Evolutionary conservation across 345 rosid genomes (phyloP).

Genomic region (Conringia planisiliqua): DNA sequence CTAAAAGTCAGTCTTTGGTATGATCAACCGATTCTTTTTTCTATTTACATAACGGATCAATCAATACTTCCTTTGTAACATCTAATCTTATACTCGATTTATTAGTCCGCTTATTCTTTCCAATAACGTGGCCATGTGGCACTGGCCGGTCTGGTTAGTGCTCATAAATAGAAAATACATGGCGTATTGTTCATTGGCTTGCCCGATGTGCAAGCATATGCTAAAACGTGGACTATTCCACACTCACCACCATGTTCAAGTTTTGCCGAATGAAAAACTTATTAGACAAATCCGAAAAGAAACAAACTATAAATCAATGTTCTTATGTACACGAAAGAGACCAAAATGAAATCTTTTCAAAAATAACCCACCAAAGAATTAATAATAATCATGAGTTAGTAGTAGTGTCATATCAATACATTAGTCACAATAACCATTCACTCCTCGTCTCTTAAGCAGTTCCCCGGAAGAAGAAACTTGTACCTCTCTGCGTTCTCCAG

Average conservation of each 20-base stretch:
- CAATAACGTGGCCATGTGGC: constrained; percentile 4
- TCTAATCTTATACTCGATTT: neutral
- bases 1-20: neutral
- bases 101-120: neutral
- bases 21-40: neutral
- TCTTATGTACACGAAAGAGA: constrained; percentile 22
- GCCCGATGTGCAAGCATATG: constrained; percentile 8
- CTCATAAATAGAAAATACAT: neutral
- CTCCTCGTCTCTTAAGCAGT: constrained; percentile 50
- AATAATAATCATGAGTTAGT: constrained; percentile 27
- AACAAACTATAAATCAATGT: neutral
- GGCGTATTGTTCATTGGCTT: neutral
- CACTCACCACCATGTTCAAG: neutral
- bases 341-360: constrained; percentile 14
- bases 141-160: constrained; percentile 3
- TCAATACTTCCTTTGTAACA: neutral
- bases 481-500: constrained; percentile 56
- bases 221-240: constrained; percentile 17
- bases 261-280: neutral
- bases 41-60: neutral
- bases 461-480: constrained; percentile 64
- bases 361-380: constrained; percentile 27
- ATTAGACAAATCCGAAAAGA: neutral
- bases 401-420: neutral
- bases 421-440: constrained; percentile 19